Evolutionary conservation across 1,284 basidiomycete species (phyloP).

Genomic region (Meripilus lineatus): DNA sequence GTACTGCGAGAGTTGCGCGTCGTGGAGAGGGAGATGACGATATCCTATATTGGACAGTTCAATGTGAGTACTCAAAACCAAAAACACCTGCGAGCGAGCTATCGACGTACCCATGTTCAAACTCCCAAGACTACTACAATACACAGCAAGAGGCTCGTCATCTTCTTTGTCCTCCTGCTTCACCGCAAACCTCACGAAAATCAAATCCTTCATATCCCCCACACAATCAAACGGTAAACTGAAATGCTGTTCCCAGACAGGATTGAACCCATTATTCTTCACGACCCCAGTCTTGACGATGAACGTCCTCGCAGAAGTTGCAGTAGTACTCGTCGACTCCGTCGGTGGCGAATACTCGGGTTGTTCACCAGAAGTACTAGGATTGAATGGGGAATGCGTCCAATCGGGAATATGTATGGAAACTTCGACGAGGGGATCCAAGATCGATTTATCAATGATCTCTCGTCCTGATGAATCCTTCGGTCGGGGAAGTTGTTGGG

Average conservation of each 20-base stretch:
- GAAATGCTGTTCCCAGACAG: constrained; percentile 77
- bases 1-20: constrained; percentile 76
- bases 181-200: constrained; percentile 80
- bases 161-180: constrained; percentile 59
- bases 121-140: constrained; percentile 65
- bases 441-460: constrained; percentile 50
- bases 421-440: constrained; percentile 80
- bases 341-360: constrained; percentile 19
- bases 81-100: no score
- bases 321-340: constrained; percentile 16
- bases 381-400: constrained; percentile 35
- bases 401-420: constrained; percentile 76
- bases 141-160: constrained; percentile 65
- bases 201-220: constrained; percentile 74
- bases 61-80: background rate
- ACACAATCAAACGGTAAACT: constrained; percentile 70
- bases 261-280: constrained; percentile 88
- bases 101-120: constrained; percentile 60
- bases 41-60: constrained; percentile 51
- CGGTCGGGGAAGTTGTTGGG: constrained; percentile 84
- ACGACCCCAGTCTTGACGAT: constrained; percentile 57
- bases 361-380: constrained; percentile 17
- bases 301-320: constrained; percentile 42
- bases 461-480: constrained; percentile 64
- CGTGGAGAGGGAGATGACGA: constrained; percentile 83